Conservation (phyloP, 1,284 basidiomycete species). For the Boletellus sp. region DNA sequence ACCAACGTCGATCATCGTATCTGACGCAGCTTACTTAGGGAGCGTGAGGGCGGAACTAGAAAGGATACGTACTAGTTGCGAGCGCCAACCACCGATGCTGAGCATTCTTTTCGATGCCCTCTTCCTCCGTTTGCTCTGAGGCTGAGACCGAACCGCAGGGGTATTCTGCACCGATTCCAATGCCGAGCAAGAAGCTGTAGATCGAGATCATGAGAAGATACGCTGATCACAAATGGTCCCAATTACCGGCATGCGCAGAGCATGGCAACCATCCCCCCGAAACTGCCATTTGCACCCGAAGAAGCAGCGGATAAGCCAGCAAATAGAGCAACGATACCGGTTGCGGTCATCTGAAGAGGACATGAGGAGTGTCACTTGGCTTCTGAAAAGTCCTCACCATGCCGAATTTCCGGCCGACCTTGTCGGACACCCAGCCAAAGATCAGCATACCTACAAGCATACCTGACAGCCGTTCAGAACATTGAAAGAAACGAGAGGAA, state of each 20-base stretch:
- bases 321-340: constrained; percentile 77
- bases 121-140: constrained; percentile 86
- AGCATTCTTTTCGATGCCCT: constrained; percentile 69
- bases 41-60: constrained; percentile 2
- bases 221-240: background rate
- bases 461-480: constrained; percentile 13
- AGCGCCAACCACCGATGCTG: constrained; percentile 87
- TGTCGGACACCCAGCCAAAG: constrained; percentile 81
- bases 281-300: constrained; percentile 70
- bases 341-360: constrained; percentile 63
- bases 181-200: constrained; percentile 71
- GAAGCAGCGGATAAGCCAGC: constrained; percentile 81
- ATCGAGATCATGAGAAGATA: background rate
- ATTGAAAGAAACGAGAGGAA: background rate
- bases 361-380: background rate
- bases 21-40: constrained; percentile 32
- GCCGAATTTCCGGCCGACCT: constrained; percentile 83
- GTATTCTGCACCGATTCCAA: constrained; percentile 87
- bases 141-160: constrained; percentile 90
- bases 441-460: constrained; percentile 80
- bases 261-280: constrained; percentile 72
- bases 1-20: constrained; percentile 86
- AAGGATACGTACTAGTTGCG: constrained; percentile 63
- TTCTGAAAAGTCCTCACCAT: constrained; percentile 53
- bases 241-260: constrained; percentile 74